Evolutionary conservation across 1,139 yeast genomes (phyloP).

Genomic region (Debaryomyces coudertii): DNA sequence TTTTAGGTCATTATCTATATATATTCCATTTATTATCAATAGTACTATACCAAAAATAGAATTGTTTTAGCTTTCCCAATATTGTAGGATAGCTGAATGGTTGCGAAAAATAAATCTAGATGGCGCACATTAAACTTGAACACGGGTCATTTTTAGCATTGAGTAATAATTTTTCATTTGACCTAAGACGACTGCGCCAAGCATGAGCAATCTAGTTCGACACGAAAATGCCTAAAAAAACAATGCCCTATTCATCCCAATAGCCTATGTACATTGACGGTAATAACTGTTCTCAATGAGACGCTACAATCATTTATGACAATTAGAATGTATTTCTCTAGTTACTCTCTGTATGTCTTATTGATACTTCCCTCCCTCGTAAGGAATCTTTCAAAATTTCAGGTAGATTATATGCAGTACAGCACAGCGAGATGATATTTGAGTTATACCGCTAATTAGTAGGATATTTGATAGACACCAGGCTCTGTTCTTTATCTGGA

Average conservation of each 20-base stretch:
- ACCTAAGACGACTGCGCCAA: too few species aligned
- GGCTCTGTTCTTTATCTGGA: conserved; percentile 2
- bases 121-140: not conserved
- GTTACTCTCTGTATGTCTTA: not conserved
- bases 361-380: not conserved
- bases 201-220: too few species aligned
- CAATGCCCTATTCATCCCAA: too few species aligned
- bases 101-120: not conserved
- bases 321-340: too few species aligned
- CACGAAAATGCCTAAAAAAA: too few species aligned
- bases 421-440: not conserved
- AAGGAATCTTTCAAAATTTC: not conserved
- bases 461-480: conserved; percentile 8
- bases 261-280: too few species aligned
- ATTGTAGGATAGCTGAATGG: not conserved
- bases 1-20: not conserved
- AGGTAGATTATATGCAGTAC: conserved; percentile 4
- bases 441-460: not conserved
- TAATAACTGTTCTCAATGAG: too few species aligned
- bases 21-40: not conserved
- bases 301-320: too few species aligned
- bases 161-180: too few species aligned
- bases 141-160: not conserved
- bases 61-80: not conserved
- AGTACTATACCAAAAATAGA: not conserved